Percentiles rank a stretch among this genome's conserved stretches.
phyloP scores from a whole-genome alignment of 2,329 filamentous ascomycete species.

The Pseudogymnoascus pannorum region DNA sequence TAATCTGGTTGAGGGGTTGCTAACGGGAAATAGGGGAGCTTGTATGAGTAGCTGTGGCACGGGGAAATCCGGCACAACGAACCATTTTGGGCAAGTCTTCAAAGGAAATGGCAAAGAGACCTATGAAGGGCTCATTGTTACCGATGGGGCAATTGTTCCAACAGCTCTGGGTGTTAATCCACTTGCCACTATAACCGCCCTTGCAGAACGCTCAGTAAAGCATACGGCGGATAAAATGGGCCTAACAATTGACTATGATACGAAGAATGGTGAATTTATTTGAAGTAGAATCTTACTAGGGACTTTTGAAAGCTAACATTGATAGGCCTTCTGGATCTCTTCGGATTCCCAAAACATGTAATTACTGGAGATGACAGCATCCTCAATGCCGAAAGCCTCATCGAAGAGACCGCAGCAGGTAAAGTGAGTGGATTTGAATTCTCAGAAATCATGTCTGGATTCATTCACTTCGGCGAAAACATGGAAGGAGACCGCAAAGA shows the following conservation, averaged over 20 bases:
- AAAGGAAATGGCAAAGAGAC: constrained; percentile 43
- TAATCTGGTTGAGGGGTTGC: neutral
- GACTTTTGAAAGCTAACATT: neutral
- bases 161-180: constrained; percentile 58
- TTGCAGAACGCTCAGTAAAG: constrained; percentile 57
- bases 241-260: constrained; percentile 39
- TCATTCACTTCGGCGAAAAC: constrained; percentile 42
- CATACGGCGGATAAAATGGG: constrained; percentile 36
- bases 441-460: constrained; percentile 58
- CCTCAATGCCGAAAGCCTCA: constrained; percentile 35
- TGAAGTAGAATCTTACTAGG: neutral
- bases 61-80: constrained; percentile 49
- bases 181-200: constrained; percentile 60
- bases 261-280: constrained; percentile 30
- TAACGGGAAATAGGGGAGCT: constrained; percentile 43
- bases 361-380: constrained; percentile 33
- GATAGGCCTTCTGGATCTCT: constrained; percentile 42
- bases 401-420: constrained; percentile 22
- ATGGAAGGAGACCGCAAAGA: constrained; percentile 39
- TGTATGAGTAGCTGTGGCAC: constrained; percentile 54
- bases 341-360: constrained; percentile 39
- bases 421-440: constrained; percentile 49
- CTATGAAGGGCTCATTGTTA: constrained; percentile 52
- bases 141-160: constrained; percentile 55
- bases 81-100: constrained; percentile 55